A percentile compares a stretch with the other conserved stretches of the same genome.
These are phyloP conservation scores for Pyrenophora seminiperda DNA, from an alignment of 2,329 filamentous ascomycete genomes.

Conservation along the genomic window DNA sequence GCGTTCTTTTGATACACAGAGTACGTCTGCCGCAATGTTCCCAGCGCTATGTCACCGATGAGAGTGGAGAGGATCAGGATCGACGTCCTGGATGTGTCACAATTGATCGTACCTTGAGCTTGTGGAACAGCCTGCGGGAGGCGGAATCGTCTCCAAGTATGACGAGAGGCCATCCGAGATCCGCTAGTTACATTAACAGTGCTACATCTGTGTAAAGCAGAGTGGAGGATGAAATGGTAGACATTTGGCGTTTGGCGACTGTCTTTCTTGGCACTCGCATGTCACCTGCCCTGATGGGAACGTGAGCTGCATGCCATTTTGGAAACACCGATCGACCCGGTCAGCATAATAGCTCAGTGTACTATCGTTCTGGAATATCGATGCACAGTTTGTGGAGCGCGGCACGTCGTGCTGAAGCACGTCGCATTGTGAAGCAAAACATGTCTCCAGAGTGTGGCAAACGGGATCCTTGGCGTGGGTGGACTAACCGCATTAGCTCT, in stretches of 20 bases:
- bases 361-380: neutral
- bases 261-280: too few relatives aligned
- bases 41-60: too few relatives aligned
- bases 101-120: too few relatives aligned
- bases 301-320: neutral
- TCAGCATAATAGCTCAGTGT: neutral
- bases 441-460: constrained; percentile 31
- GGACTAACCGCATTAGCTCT: constrained; percentile 27
- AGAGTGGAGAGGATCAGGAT: neutral
- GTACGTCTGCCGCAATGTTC: neutral
- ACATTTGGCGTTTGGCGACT: too few relatives aligned
- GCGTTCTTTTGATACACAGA: neutral
- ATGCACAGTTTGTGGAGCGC: constrained; percentile 3
- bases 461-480: constrained; percentile 18
- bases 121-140: too few relatives aligned
- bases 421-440: constrained; percentile 23
- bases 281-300: neutral
- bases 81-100: neutral
- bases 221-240: too few relatives aligned
- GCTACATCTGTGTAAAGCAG: too few relatives aligned
- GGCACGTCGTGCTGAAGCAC: constrained; percentile 17
- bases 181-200: too few relatives aligned
- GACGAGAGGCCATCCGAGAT: too few relatives aligned
- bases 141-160: too few relatives aligned
- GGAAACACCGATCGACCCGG: neutral